Conservation (phyloP, 2,329 filamentous ascomycete genomes). For the Chaetomiaceae sp. region DNA sequence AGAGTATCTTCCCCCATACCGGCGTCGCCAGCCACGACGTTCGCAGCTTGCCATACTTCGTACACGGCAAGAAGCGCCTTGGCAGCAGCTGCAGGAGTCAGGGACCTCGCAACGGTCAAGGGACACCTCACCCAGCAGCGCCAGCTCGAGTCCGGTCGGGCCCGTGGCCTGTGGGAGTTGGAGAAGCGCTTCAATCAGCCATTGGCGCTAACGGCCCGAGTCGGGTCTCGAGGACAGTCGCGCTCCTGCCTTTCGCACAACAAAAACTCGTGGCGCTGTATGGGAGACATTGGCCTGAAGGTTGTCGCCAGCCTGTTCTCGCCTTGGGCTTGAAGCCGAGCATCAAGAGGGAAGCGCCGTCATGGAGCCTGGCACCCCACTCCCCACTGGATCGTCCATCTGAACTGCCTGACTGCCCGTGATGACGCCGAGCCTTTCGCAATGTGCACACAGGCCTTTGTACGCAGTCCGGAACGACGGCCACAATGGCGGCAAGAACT, state of each 20-base stretch:
- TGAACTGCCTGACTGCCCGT: constrained; percentile 1
- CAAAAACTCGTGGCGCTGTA: too few species aligned
- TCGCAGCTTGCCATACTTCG: constrained; percentile 5
- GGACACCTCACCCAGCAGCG: too few species aligned
- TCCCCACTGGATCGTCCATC: constrained; percentile 10
- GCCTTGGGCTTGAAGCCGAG: constrained; percentile 24
- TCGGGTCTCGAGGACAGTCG: too few species aligned
- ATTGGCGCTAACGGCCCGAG: constrained; percentile 6
- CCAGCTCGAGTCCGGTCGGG: too few species aligned
- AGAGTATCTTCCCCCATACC: neutral
- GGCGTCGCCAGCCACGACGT: constrained; percentile 15
- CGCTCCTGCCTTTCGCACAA: too few species aligned
- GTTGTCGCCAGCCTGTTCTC: neutral
- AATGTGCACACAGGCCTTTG: constrained; percentile 14
- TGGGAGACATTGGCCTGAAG: too few species aligned
- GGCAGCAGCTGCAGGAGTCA: neutral
- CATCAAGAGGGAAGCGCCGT: constrained; percentile 24
- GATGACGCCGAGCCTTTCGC: constrained; percentile 23
- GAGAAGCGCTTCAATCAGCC: constrained; percentile 12
- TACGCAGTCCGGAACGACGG: too few species aligned
- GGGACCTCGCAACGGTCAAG: too few species aligned
- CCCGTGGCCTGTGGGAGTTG: neutral
- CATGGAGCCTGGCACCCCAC: constrained; percentile 23
- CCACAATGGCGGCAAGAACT: constrained; percentile 16
- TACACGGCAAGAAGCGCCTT: constrained; percentile 1